A percentile compares a stretch with the other conserved stretches of the same genome.
Conservation (phyloP, 176 grass and related monocot species). For the Avena sativa region DNA sequence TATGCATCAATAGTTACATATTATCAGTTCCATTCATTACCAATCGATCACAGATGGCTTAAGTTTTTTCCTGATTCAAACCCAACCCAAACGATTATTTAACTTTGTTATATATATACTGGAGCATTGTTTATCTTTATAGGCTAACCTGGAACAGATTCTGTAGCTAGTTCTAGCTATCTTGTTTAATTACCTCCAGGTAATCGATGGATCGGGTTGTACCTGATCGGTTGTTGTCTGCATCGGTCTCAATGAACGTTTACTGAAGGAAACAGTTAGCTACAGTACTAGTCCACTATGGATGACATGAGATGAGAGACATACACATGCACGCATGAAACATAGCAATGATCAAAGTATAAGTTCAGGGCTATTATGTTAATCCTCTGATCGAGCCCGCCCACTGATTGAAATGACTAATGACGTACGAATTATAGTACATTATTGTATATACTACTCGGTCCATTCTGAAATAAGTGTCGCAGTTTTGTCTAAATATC, state of each 20-base stretch:
- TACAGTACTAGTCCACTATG: not conserved
- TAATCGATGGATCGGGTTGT: not conserved
- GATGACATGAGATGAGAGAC: not conserved
- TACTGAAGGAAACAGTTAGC: not conserved
- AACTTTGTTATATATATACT: not conserved
- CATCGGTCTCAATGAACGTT: not conserved
- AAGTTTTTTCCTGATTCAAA: not conserved
- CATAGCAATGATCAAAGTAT: not conserved
- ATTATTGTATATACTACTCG: not conserved
- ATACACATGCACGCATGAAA: not conserved
- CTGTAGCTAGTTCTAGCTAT: not conserved
- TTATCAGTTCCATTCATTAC: not conserved
- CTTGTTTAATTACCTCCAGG: slow-evolving; percentile 6
- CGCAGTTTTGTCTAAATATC: no score
- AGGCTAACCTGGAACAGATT: not conserved
- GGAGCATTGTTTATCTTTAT: not conserved
- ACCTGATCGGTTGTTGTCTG: not conserved
- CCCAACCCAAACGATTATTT: not conserved
- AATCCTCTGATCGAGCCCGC: not conserved
- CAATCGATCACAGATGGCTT: not conserved
- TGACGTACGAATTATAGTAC: not conserved
- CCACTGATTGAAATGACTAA: not conserved
- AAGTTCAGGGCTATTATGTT: not conserved
- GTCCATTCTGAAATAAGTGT: no score
- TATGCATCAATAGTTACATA: not conserved